Evolutionary conservation across 2,329 filamentous ascomycete genomes (phyloP).

Genomic region (Cordyceps javanica): DNA sequence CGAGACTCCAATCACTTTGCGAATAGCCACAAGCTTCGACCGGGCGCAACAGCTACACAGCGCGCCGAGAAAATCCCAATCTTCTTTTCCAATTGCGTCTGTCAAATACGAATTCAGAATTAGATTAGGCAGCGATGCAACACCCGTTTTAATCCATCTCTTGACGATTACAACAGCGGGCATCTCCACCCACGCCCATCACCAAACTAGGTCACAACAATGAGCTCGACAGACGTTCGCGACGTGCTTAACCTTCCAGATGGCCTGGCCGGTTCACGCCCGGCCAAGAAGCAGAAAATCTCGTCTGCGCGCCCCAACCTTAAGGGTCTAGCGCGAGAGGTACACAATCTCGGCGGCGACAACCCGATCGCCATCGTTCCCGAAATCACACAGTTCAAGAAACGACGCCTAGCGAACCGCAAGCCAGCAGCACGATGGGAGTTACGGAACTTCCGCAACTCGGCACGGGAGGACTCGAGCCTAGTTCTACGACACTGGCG

Average conservation of each 20-base stretch:
- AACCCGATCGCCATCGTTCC: constrained; percentile 63
- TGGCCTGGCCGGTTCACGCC: constrained; percentile 42
- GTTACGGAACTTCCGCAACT: constrained; percentile 66
- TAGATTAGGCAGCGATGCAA: not conserved
- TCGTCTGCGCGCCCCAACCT: constrained; percentile 53
- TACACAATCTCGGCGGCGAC: constrained; percentile 59
- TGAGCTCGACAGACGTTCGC: constrained; percentile 66
- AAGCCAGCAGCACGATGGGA: constrained; percentile 60
- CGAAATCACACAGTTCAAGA: constrained; percentile 53
- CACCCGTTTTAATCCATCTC: not conserved
- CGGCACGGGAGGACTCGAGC: constrained; percentile 61
- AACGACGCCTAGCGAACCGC: constrained; percentile 46
- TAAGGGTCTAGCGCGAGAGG: constrained; percentile 59
- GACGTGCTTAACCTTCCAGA: constrained; percentile 81
- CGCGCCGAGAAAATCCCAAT: not conserved
- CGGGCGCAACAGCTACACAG: not conserved
- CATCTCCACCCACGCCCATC: not conserved
- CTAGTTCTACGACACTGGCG: constrained; percentile 78
- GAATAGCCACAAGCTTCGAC: not conserved
- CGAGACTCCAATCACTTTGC: not conserved
- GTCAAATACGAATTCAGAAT: not conserved
- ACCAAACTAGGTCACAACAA: constrained; percentile 3
- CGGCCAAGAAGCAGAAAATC: constrained; percentile 69
- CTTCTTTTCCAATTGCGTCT: not conserved
- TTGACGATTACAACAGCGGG: constrained; percentile 12